Conservation (phyloP, 2,329 filamentous ascomycete species). For the Trematosphaeria pertusa region DNA sequence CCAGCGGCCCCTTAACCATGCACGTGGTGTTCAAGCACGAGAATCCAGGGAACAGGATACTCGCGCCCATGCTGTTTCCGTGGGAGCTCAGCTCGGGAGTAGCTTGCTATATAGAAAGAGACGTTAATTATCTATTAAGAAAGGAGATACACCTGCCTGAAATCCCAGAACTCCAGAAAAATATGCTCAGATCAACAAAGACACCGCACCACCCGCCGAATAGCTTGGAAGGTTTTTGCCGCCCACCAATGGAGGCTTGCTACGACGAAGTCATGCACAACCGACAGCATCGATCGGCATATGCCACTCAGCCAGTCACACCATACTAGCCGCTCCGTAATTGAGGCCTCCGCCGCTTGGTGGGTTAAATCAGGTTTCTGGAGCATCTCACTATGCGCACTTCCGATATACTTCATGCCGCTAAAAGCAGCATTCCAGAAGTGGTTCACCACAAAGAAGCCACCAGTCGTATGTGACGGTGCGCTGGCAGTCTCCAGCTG, state of each 20-base stretch:
- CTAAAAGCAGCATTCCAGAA: background rate
- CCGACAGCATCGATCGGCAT: background rate
- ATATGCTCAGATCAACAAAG: too few relatives aligned
- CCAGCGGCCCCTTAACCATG: too few relatives aligned
- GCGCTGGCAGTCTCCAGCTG: background rate
- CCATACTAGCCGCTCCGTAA: conserved; percentile 4
- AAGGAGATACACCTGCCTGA: too few relatives aligned
- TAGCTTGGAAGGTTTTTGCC: background rate
- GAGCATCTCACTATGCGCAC: background rate
- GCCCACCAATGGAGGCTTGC: background rate
- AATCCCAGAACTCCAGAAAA: too few relatives aligned
- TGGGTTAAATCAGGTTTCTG: background rate
- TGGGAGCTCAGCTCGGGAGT: too few relatives aligned
- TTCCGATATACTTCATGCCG: background rate
- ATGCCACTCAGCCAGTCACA: background rate
- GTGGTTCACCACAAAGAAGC: background rate
- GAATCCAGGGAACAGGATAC: too few relatives aligned
- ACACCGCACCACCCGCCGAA: background rate
- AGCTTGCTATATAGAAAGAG: too few relatives aligned
- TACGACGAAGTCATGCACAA: background rate
- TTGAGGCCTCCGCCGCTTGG: background rate
- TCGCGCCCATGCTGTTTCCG: too few relatives aligned
- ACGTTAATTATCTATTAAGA: too few relatives aligned
- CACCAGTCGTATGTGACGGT: background rate
- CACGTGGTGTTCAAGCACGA: too few relatives aligned